Evolutionary conservation across 805 yeast genomes (phyloP), one percentile per base, ranked within the genome.

Genomic region (Deakozyma indianensis): DNA sequence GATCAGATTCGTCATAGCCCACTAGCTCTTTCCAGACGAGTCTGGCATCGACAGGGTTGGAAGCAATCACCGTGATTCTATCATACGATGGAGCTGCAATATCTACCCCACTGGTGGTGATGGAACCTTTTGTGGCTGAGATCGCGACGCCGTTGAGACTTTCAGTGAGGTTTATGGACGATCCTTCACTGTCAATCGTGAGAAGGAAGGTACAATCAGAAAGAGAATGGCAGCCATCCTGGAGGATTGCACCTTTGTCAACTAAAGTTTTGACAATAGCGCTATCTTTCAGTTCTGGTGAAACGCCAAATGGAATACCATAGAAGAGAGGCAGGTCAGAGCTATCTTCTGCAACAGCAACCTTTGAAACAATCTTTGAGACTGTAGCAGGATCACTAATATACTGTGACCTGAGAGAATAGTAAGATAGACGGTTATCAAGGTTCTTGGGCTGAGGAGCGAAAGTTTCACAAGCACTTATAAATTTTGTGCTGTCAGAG

Each of bases 1-100:
- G 38, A n/a, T 32, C 38, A 9, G 9, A 7, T 32, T 32, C 38
- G 22, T 45, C 51, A 15, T 47, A 46, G 15, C 46, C 47, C 18
- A 53, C 29, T n/a, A 51, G 46, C 2, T 42, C 28, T 3, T 46
- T 35, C 57, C 57, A 54, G 20, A 54, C 43, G 14, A 46, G 28
- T 11, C 56, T 45, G 41, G 50, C 45, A 35, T 52, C 56, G 35
- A 45, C 44, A 18, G 45, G 40, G 18, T 51, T 44, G 11, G 18
- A 22, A 2, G 56, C 45, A 43, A 52, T 43, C 15, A 52, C 44
- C 1, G 51, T 25, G 46, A 53, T 23, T 21, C 52, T 41, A 35
- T 48, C 49, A 28, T 25, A 43, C 2, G 56, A 45, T 2, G 56
- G 55, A 23, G 52, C 44, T 1, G 44, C 22, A 16, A 44, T 32